Evolutionary conservation across 495 filamentous ascomycete species (phyloP).

Genomic region (Daldinia childiae): DNA sequence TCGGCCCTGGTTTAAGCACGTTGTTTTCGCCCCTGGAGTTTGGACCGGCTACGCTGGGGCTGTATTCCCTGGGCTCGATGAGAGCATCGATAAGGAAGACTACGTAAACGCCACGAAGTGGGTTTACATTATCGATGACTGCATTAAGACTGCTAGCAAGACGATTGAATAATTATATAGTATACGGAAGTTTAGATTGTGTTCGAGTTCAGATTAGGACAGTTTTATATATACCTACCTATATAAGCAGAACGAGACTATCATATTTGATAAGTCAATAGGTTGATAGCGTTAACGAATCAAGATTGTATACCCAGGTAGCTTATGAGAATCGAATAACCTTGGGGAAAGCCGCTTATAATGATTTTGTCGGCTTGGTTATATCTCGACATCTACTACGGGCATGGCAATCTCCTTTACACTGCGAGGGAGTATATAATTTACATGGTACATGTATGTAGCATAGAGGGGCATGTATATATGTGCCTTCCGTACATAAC

Average conservation of each 20-base stretch:
- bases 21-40: constrained; percentile 85
- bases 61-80: constrained; percentile 86
- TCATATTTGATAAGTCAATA: background rate
- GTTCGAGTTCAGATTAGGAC: background rate
- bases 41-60: constrained; percentile 90
- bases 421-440: too few relatives aligned
- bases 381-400: too few relatives aligned
- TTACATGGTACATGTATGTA: too few relatives aligned
- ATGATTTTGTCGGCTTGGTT: too few relatives aligned
- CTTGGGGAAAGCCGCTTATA: too few relatives aligned
- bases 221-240: too few relatives aligned
- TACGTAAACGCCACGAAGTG: constrained; percentile 77
- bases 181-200: background rate
- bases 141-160: constrained; percentile 70
- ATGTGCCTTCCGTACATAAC: too few relatives aligned
- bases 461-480: too few relatives aligned
- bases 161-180: constrained; percentile 44
- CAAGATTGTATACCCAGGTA: background rate
- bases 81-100: constrained; percentile 81
- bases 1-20: constrained; percentile 91
- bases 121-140: constrained; percentile 80
- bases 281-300: background rate
- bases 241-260: background rate
- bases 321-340: too few relatives aligned
- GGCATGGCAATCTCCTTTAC: too few relatives aligned